Evolutionary conservation across 257 asterid species (phyloP).

Genomic region (Plantago ovata): DNA sequence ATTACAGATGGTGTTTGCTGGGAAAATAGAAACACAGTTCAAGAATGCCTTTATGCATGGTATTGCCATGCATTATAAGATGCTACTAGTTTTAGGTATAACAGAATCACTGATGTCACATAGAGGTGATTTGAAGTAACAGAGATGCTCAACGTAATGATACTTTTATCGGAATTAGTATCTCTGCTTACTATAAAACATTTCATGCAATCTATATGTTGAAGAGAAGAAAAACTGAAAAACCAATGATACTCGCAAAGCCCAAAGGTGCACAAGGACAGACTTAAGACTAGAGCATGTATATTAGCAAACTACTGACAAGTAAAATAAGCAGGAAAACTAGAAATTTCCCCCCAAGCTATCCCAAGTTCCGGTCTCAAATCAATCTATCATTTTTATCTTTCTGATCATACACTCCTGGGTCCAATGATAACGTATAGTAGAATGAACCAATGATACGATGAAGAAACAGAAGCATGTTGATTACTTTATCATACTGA

Average conservation of each 20-base stretch:
- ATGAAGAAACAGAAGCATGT: not conserved
- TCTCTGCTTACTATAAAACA: no score
- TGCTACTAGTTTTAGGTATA: not conserved
- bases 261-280: no score
- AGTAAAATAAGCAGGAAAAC: no score
- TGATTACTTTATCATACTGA: not conserved
- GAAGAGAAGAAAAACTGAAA: not conserved
- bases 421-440: not conserved
- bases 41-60: conserved; percentile 6
- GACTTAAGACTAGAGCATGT: no score
- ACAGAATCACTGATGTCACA: not conserved
- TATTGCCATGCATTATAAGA: conserved; percentile 30
- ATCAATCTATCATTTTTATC: no score
- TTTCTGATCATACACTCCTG: no score
- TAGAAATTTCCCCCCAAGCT: no score
- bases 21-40: not conserved
- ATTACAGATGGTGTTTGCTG: conserved; percentile 4
- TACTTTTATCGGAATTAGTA: not conserved
- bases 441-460: not conserved
- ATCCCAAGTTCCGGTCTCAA: not conserved
- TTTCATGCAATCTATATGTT: not conserved
- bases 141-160: not conserved
- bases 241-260: not conserved
- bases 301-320: not conserved
- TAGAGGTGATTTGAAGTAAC: not conserved